A percentile compares a stretch with the other conserved stretches of the same genome.
Evolutionary conservation across 2,329 filamentous ascomycete species (phyloP).

Genomic region (Pseudogymnoascus sp.): DNA sequence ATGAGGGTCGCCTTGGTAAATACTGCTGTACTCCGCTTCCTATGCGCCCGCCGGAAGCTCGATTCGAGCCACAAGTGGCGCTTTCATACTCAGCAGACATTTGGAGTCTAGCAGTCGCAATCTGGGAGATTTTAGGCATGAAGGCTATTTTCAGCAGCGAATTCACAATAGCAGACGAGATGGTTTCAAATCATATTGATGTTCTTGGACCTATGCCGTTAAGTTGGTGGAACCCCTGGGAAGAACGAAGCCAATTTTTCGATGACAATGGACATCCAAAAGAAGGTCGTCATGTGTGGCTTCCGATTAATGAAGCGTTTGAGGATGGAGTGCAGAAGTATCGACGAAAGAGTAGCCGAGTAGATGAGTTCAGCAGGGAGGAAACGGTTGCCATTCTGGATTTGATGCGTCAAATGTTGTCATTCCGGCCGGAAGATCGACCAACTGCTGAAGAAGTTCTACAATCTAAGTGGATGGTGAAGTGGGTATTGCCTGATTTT

Average conservation of each 20-base stretch:
- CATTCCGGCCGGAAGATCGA: not conserved
- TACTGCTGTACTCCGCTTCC: not conserved
- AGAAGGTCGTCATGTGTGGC: not conserved
- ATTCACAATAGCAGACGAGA: slow-evolving; percentile 16
- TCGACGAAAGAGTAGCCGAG: not conserved
- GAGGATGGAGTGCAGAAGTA: not conserved
- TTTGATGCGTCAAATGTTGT: not conserved
- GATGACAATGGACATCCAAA: not conserved
- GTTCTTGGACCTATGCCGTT: slow-evolving; percentile 13
- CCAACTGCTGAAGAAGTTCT: not conserved
- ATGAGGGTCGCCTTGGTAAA: not conserved
- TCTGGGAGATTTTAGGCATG: slow-evolving; percentile 22
- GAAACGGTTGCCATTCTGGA: not conserved
- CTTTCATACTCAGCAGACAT: slow-evolving; percentile 18
- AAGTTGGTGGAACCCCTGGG: not conserved
- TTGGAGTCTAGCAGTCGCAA: slow-evolving; percentile 18
- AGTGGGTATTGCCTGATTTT: not conserved
- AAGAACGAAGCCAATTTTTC: not conserved
- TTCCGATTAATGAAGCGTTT: not conserved
- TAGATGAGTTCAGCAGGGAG: not conserved
- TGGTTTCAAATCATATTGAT: slow-evolving; percentile 19
- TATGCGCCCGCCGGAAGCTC: not conserved
- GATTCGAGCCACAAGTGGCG: not conserved
- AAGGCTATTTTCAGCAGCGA: slow-evolving; percentile 18
- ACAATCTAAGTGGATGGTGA: not conserved